Conservation (phyloP, 139 green algal species). For the Coelastrella sp. region DNA sequence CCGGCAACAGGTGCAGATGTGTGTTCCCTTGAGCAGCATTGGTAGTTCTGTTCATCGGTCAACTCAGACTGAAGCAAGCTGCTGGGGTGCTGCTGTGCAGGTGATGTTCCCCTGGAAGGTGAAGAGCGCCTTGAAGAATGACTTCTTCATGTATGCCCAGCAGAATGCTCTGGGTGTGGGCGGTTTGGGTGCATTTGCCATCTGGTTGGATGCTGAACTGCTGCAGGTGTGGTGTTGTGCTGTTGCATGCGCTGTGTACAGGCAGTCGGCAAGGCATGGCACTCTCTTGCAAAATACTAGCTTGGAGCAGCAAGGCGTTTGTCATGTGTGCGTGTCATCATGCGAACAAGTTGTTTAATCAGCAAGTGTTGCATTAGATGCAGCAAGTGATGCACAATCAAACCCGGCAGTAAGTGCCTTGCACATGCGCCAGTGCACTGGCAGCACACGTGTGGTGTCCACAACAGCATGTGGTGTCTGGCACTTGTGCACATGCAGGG, state of each 20-base stretch:
- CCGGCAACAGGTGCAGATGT: background rate
- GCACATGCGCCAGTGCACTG: too few species aligned
- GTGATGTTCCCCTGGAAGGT: conserved; percentile 17
- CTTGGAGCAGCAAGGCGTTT: too few species aligned
- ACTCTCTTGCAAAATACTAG: background rate
- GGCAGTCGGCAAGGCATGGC: background rate
- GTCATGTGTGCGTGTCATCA: too few species aligned
- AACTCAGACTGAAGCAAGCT: background rate
- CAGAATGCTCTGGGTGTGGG: conserved; percentile 73
- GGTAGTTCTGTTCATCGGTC: background rate
- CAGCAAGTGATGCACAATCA: too few species aligned
- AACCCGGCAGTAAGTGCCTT: too few species aligned
- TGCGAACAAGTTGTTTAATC: too few species aligned
- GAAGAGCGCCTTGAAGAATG: conserved; percentile 66
- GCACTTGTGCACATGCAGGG: conserved; percentile 66
- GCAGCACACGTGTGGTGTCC: too few species aligned
- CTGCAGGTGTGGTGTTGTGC: conserved; percentile 33
- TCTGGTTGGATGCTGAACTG: conserved; percentile 85
- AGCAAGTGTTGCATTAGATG: too few species aligned
- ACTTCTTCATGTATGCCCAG: conserved; percentile 84
- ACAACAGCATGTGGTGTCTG: background rate
- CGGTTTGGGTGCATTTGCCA: conserved; percentile 75
- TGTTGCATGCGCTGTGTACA: background rate
- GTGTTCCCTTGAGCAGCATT: background rate
- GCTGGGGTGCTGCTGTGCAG: background rate